Conservation (phyloP, 768 basidiomycete species). For the Trametes villosa region DNA sequence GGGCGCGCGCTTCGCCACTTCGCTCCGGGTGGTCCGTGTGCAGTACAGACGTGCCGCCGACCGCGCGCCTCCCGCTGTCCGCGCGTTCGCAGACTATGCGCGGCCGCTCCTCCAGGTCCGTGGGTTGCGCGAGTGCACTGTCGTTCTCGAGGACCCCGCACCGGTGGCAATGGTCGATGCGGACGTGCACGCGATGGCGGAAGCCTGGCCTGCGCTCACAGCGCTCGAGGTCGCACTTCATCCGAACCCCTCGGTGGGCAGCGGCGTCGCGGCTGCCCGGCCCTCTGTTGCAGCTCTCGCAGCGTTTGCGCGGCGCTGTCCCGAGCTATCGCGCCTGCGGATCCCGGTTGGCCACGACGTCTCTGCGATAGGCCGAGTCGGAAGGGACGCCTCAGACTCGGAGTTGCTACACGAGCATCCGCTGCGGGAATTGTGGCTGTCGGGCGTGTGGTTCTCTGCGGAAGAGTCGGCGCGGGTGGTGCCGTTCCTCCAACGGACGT, state of each 20-base stretch:
- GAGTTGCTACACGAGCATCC: not conserved
- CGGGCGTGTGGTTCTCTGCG: constrained; percentile 2
- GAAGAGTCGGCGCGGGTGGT: constrained; percentile 7
- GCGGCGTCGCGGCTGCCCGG: not conserved
- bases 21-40: constrained; percentile 6
- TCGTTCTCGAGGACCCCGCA: constrained; percentile 3
- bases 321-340: not conserved
- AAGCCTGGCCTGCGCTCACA: constrained; percentile 6
- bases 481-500: not conserved
- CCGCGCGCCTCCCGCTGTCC: not conserved
- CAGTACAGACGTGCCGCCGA: constrained; percentile 1
- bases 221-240: not conserved
- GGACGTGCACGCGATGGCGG: constrained; percentile 16
- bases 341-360: constrained; percentile 7
- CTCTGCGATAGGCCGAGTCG: not conserved
- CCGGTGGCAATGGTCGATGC: constrained; percentile 4
- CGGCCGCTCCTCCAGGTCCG: constrained; percentile 7
- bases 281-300: constrained; percentile 5
- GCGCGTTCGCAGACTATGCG: constrained; percentile 10
- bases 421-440: constrained; percentile 10
- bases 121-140: not conserved
- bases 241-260: not conserved
- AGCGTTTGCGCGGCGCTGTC: constrained; percentile 7
- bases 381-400: not conserved
- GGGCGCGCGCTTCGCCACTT: constrained; percentile 3